Conservation (phyloP, 1,139 yeast species). For the Sporopachydermia cereana region DNA sequence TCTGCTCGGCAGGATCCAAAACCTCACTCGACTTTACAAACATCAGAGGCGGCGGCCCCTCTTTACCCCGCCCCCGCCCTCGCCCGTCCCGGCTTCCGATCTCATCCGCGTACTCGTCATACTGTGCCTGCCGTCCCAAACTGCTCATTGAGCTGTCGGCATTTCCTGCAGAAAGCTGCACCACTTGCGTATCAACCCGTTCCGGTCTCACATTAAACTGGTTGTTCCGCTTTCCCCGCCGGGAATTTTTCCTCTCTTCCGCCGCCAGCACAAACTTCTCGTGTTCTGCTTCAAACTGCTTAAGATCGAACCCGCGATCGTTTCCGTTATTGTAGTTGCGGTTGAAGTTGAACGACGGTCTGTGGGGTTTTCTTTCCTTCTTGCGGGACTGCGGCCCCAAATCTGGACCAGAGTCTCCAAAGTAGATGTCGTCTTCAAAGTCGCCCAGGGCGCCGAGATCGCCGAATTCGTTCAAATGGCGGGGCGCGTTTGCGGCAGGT, state of each 20-base stretch:
- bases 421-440: background rate
- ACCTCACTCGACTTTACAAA: background rate
- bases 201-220: background rate
- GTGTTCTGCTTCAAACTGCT: background rate
- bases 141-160: background rate
- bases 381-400: background rate
- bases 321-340: slow-evolving; percentile 1
- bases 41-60: background rate
- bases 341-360: slow-evolving; percentile 1
- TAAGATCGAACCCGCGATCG: background rate
- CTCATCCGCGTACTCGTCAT: background rate
- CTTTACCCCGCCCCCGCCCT: background rate
- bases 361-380: background rate
- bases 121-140: background rate
- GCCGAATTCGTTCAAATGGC: background rate
- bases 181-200: no score
- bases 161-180: no score
- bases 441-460: slow-evolving; percentile 1
- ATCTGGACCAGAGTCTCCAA: background rate
- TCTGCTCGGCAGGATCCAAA: background rate
- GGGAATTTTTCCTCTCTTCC: background rate
- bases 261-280: background rate
- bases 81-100: background rate
- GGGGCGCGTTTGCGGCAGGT: background rate
- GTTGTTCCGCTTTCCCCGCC: background rate